phyloP scores from a whole-genome alignment of 345 rosid species.

The Eucalyptus marginata region DNA sequence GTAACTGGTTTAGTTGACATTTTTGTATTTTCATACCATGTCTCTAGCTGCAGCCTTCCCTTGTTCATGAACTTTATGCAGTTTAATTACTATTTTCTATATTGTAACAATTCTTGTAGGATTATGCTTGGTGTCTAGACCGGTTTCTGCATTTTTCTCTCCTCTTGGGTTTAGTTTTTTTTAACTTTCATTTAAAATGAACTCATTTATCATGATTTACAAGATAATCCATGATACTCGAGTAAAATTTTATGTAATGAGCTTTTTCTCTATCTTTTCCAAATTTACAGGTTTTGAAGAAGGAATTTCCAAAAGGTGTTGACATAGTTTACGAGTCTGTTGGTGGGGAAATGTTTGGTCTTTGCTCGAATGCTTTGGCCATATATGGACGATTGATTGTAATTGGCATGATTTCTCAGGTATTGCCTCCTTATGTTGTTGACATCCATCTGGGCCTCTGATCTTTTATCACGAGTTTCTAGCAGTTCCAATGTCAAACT shows the following conservation, averaged over 20 bases:
- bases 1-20: not conserved
- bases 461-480: not conserved
- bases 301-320: constrained; percentile 78
- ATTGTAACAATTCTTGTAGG: not conserved
- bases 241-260: not conserved
- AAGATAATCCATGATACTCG: not conserved
- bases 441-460: not conserved
- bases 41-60: not conserved
- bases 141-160: not conserved
- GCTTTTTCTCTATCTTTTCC: not conserved
- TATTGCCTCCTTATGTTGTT: constrained; percentile 1
- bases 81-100: not conserved
- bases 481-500: not conserved
- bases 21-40: not conserved
- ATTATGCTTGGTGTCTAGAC: not conserved
- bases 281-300: constrained; percentile 51
- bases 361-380: constrained; percentile 83
- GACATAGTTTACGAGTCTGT: constrained; percentile 91
- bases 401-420: constrained; percentile 99
- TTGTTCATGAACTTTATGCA: not conserved
- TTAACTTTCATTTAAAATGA: not conserved
- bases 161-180: not conserved
- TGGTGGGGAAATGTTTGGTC: constrained; percentile 85
- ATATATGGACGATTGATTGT: constrained; percentile 72
- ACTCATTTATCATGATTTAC: not conserved